Base-by-base conservation (phyloP, 2,329 filamentous ascomycete species). In the Exophiala oligosperma region DNA sequence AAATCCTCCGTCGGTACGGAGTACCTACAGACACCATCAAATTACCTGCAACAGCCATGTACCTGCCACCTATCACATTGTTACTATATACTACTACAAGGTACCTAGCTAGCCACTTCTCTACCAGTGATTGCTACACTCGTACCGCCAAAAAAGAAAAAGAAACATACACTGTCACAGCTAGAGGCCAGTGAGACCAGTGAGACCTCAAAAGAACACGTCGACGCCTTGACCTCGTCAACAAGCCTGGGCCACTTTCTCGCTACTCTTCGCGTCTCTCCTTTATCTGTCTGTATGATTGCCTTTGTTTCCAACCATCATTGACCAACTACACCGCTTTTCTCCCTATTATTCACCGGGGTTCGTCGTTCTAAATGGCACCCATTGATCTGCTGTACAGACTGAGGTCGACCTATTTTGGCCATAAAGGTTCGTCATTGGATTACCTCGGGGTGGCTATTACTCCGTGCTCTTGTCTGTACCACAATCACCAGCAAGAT, bases 381-480 rank as follows among this genome's bases (percentile, higher is more conserved):
- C 56, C 61, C 17, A 35, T 56, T 17, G 55, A 57, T 35, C 38
- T 61, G 9, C 54, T 60, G 21, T 28, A 54, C 44, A 56, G 52
- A 23, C 44, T 65, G 54, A 63, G 32, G 54, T 51, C 57, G 4
- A 52, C 54, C 14, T 64, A 65, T 59, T 60, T 64, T 47, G 57
- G 59, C 52, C 58, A 58, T 49, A 37, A 55, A 57, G 63, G 63
- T 65, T 28, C 32, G 63, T 64, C 44, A 64, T 65, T 64, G 61
- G 63, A 23, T 47, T 23, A 47, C 32, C 32, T 35, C 32, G 7
- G 26, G 17, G 26, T 28, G 7, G 26, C 26, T 28, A 28, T 4
- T 28, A 28, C 32, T 35, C 32, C 32, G 9, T 4, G 11, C 7
- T 9, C 9, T 35, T 35, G 17, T 17, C 17, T 17, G 32, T 35